Evolutionary conservation across 345 rosid genomes (phyloP).

Genomic region (Populus simonii): DNA sequence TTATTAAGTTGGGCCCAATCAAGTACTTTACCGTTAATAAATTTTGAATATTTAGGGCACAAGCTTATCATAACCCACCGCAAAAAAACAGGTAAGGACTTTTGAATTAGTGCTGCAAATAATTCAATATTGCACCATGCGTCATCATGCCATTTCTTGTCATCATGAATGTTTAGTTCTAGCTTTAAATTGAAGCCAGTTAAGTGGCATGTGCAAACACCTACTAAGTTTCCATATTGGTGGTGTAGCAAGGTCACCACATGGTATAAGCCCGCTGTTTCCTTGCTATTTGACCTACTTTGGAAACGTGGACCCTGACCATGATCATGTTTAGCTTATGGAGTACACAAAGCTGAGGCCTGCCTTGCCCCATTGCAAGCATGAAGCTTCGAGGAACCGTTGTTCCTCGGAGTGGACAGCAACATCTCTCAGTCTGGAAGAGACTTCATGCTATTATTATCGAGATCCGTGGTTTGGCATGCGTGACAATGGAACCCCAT

Average conservation of each 20-base stretch:
- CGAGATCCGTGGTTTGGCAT: no score
- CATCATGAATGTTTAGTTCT: not conserved
- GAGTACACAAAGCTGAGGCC: not conserved
- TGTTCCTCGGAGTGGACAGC: not conserved
- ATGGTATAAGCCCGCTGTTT: not conserved
- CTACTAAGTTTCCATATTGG: not conserved
- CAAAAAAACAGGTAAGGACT: not conserved
- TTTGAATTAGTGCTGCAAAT: not conserved
- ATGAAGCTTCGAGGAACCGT: not conserved
- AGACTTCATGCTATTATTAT: not conserved
- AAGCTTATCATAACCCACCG: not conserved
- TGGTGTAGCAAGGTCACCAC: not conserved
- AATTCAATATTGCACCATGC: not conserved
- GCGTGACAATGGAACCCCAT: no score
- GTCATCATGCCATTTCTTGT: not conserved
- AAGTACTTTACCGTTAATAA: not conserved
- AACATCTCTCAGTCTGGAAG: not conserved
- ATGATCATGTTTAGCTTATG: not conserved
- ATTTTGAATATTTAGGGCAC: not conserved
- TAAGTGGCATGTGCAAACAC: not conserved
- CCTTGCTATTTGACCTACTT: not conserved
- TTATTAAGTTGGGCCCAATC: not conserved
- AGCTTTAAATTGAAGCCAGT: not conserved
- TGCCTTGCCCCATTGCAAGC: not conserved
- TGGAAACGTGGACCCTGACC: not conserved